Evolutionary conservation across 495 filamentous ascomycete genomes (phyloP), one percentile per base, ranked within the genome.

Genomic region (Massariosphaeria phaeospora): DNA sequence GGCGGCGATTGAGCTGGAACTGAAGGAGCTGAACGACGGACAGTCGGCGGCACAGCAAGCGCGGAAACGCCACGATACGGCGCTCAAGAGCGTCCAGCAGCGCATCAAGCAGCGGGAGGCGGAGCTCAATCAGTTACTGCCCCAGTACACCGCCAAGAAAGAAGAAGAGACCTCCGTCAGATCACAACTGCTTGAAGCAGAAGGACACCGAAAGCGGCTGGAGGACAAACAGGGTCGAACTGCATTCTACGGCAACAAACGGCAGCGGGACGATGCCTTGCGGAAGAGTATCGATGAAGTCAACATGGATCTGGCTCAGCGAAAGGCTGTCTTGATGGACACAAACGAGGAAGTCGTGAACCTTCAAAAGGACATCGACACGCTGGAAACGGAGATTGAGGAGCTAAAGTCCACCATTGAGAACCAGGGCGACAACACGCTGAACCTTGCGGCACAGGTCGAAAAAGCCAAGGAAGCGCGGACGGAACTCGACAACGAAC

Each of bases 201-300:
- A 93, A 66, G 83, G 82, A 7, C 79, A 76, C 1, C 76, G 89
- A 34, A 84, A 86, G 60, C 83, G 91, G 23, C 75, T 99, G 13
- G 90, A 96, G 62, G 88, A 86, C 42, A 99, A 99, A 69, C 94
- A 97, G 70, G 87, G 88, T 33, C 83, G 91, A n/a, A 89, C 85
- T 65, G 82, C 84, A 26, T 85, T 87, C 49, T 97, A 95, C 72
- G 85, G 79, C 64, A 91, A 79, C 64, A 95, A 95, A 70, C 80
- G 78, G 2, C 89, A 96, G 62, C 83, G 93, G 2, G 94, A 99
- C 65, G 79, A 80, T 33, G 96, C 79, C 76, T 74, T 99, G 17
- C 80, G 83, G 44, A 78, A 80, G 38, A 84, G 96, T 66, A 84
- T 97, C 59, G 77, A 87, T 36, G 85, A 90, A n/a, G 84, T 86